Evolutionary conservation across 73 alveolate genomes (phyloP).

Genomic region (Paramecium octaurelia): DNA sequence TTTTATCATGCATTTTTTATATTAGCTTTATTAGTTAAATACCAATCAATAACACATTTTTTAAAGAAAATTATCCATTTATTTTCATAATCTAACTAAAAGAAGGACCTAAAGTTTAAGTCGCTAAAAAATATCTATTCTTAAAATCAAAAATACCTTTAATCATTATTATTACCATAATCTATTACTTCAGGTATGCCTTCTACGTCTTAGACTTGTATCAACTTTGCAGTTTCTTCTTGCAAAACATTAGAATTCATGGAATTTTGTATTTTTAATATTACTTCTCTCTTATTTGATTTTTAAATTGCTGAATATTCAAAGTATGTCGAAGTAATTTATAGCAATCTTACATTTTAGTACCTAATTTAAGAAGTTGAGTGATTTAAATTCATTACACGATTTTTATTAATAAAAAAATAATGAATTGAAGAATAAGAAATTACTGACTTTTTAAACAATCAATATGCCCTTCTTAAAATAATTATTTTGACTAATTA

Average conservation of each 20-base stretch:
- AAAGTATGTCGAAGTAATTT: not conserved
- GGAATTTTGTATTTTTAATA: not conserved
- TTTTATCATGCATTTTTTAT: not conserved
- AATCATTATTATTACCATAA: not conserved
- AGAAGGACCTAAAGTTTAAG: not conserved
- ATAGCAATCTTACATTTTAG: not conserved
- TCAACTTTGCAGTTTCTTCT: not conserved
- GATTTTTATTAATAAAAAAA: not conserved
- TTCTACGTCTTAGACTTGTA: not conserved
- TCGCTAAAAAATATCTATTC: not conserved
- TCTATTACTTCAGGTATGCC: not conserved
- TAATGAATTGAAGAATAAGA: not conserved
- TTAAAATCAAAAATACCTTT: not conserved
- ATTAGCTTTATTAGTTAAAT: not conserved
- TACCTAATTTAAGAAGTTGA: not conserved
- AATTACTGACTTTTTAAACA: not conserved
- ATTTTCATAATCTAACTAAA: not conserved
- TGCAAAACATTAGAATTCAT: not conserved
- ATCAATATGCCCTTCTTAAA: not conserved
- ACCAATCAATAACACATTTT: not conserved
- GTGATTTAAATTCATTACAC: not conserved
- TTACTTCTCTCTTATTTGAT: not conserved
- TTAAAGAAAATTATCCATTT: not conserved
- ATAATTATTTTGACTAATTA: not conserved
- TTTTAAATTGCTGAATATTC: not conserved